Percentiles rank a stretch among this genome's conserved stretches.
Conservation (phyloP, 116 monocot species). For the Cymodocea nodosa region DNA sequence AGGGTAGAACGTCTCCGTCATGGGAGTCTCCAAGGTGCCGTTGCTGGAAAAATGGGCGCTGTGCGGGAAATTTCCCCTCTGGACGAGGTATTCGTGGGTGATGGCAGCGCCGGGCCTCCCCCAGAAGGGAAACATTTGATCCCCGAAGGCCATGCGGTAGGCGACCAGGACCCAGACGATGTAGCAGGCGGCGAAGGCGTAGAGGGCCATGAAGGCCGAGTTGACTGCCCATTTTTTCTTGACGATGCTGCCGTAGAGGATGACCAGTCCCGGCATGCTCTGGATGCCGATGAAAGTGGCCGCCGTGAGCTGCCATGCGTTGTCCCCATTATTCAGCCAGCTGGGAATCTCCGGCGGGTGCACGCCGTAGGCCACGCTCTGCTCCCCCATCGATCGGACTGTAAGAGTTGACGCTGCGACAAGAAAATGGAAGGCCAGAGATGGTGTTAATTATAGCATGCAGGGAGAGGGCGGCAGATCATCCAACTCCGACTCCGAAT, state of each 20-base stretch:
- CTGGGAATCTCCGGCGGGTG: conserved; percentile 13
- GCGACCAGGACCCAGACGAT: conserved; percentile 73
- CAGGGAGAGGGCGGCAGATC: no score
- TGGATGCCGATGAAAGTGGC: conserved; percentile 65
- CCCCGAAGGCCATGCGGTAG: conserved; percentile 79
- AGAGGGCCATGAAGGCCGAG: conserved; percentile 94
- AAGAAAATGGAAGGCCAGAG: no score
- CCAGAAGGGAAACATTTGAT: conserved; percentile 64
- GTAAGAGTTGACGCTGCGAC: no score
- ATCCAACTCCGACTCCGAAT: no score
- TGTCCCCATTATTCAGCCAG: conserved; percentile 93
- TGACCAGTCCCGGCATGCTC: conserved; percentile 67
- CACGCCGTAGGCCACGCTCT: background rate
- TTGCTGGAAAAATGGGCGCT: conserved; percentile 16
- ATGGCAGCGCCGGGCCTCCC: conserved; percentile 59
- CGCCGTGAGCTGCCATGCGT: conserved; percentile 71
- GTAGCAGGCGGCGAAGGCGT: conserved; percentile 77
- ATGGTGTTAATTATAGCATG: no score
- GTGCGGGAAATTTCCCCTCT: conserved; percentile 39
- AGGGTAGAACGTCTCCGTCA: conserved; percentile 22
- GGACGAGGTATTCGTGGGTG: conserved; percentile 40
- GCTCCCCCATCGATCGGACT: no score
- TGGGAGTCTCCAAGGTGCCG: background rate
- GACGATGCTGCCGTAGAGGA: conserved; percentile 85
- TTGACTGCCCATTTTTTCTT: conserved; percentile 96